These are phyloP conservation scores for Auriscalpium microsporum DNA, from an alignment of 768 basidiomycete species.

Conservation along the genomic window DNA sequence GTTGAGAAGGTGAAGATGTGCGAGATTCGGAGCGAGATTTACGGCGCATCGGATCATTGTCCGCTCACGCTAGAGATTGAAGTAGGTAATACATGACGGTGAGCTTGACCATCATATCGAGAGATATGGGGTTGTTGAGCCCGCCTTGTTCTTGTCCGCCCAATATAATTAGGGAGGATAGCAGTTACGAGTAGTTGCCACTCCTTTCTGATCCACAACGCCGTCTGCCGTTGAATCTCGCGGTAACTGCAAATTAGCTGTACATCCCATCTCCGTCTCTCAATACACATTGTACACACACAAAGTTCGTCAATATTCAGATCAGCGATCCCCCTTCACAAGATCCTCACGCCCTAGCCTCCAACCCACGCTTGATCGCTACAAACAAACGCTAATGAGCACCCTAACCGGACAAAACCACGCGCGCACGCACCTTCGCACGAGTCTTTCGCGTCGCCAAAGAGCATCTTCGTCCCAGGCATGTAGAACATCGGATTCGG, in stretches of 20 bases:
- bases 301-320: no score
- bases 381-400: neutral
- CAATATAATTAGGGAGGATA: no score
- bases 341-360: conserved; percentile 12
- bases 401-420: neutral
- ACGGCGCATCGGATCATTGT: conserved; percentile 82
- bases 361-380: conserved; percentile 29
- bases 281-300: no score
- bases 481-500: conserved; percentile 94
- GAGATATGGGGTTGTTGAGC: no score
- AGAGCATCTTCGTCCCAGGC: conserved; percentile 84
- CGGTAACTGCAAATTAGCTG: no score
- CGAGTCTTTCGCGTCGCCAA: conserved; percentile 86
- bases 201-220: no score
- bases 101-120: no score
- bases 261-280: no score
- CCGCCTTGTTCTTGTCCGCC: no score
- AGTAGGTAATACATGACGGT: neutral
- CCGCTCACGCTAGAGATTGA: conserved; percentile 70
- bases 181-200: no score
- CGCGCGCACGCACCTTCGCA: conserved; percentile 55
- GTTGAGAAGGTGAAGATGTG: conserved; percentile 62
- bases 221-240: no score
- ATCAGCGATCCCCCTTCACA: no score
- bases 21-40: conserved; percentile 79